These are phyloP conservation scores for Pseudogymnoascus sp. DNA, from an alignment of 2,329 filamentous ascomycete genomes.

Conservation along the genomic window DNA sequence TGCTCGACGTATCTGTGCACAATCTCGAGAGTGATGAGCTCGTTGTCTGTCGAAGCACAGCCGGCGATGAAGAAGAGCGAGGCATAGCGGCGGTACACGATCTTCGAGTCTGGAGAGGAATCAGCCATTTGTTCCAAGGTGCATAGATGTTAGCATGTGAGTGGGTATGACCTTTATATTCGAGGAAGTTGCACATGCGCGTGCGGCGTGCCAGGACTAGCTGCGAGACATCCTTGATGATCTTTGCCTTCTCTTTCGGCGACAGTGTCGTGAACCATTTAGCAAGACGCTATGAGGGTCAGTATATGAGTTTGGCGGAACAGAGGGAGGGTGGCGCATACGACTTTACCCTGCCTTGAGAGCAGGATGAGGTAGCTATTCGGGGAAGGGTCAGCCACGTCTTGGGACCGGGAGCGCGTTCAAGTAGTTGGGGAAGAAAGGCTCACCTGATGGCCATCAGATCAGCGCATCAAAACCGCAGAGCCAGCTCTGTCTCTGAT, in stretches of 20 bases:
- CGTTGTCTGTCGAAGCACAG: constrained; percentile 94
- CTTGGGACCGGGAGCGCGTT: constrained; percentile 15
- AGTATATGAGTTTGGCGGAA: constrained; percentile 12
- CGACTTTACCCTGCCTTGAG: constrained; percentile 97
- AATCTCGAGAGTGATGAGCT: constrained; percentile 95
- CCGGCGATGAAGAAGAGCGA: constrained; percentile 99
- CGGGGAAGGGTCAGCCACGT: background rate
- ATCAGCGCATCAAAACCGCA: constrained; percentile 29
- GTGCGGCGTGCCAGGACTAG: constrained; percentile 91
- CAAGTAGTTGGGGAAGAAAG: constrained; percentile 10
- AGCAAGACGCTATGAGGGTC: constrained; percentile 66
- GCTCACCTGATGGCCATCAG: constrained; percentile 45
- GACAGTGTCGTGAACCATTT: constrained; percentile 99
- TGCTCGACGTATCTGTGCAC: constrained; percentile 99
- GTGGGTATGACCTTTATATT: constrained; percentile 75
- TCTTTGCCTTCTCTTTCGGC: constrained; percentile 98
- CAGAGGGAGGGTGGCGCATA: constrained; percentile 47
- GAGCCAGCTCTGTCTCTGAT: constrained; percentile 8
- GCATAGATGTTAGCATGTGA: constrained; percentile 11
- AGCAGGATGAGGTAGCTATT: constrained; percentile 91
- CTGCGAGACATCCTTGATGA: constrained; percentile 98
- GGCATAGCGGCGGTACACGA: constrained; percentile 96
- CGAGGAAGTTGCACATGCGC: constrained; percentile 99
- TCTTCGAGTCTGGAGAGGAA: constrained; percentile 55
- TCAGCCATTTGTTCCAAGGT: background rate